Base-by-base conservation (phyloP, 495 filamentous ascomycete species). In the Aspergillus homomorphus region DNA sequence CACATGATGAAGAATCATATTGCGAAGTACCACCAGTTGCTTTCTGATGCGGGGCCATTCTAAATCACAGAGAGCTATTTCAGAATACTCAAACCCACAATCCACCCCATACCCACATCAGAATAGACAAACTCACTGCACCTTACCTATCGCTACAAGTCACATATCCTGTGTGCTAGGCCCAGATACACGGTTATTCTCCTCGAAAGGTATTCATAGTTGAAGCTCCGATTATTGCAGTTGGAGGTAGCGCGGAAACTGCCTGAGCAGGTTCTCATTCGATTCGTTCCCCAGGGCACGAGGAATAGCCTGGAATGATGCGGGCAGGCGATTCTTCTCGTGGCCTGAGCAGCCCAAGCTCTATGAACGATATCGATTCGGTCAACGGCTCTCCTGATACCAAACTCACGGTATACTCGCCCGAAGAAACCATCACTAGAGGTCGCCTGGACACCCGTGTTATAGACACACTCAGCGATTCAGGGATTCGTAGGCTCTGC, bases 361-460 rank as follows among this genome's bases (percentile, higher is more conserved):
- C 84, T 5, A 84, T 84, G 9, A 80, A 76, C 57, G 80, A 69
- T 44, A 71, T 64, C 24, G 79, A 78, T 49, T 86, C 85, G 22
- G 77, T 73, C 68, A 79, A 83, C 56, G 80, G 76, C 22, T 87
- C 86, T 41, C 85, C 86, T 0, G 83, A 87, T 54, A 88, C 84
- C 22, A 78, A 80, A 49, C 58, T 86, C 26, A 87, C 84, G 14
- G 70, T 77, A 41, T 87, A 87, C 67, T 87, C 84, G n/a, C 84
- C 85, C 0, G 83, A 85, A 16, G 83, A 86, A 45, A 66, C 64
- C 8, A 53, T 64, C 19, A 59, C 62, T 21, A 68, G 63, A 53
- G 46, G 57, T 45, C 59, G 57, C 14, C 51, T 64, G 45, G 56
- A 63, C 16, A 53, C 63, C 8, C 59, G 56, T 42, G 51, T 60